Conservation (phyloP, 352 stramenopile species). For the Pythium apleroticum region DNA sequence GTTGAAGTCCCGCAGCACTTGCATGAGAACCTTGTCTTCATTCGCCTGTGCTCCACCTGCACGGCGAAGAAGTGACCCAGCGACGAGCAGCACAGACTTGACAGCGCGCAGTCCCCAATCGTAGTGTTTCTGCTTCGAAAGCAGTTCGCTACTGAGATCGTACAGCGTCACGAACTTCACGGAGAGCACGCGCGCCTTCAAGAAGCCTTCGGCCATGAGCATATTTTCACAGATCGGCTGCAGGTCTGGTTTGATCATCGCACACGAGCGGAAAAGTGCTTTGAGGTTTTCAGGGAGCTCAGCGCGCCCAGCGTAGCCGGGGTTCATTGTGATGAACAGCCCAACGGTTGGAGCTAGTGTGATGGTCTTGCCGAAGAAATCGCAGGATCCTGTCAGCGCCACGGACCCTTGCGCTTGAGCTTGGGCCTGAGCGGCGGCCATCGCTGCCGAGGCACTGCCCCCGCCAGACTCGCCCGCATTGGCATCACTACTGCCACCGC, state of each 20-base stretch:
- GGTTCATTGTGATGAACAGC: constrained; percentile 96
- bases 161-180: constrained; percentile 93
- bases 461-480: constrained; percentile 11
- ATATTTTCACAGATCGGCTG: constrained; percentile 95
- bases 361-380: constrained; percentile 92
- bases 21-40: constrained; percentile 94
- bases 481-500: constrained; percentile 20
- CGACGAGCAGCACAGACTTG: constrained; percentile 95
- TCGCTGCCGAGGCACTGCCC: neutral
- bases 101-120: constrained; percentile 95
- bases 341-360: constrained; percentile 79
- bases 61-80: constrained; percentile 92
- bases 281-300: constrained; percentile 94
- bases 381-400: constrained; percentile 62
- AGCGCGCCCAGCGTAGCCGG: constrained; percentile 89
- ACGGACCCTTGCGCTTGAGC: constrained; percentile 21
- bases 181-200: constrained; percentile 77
- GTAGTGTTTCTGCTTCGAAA: constrained; percentile 91
- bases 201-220: constrained; percentile 93
- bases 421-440: constrained; percentile 15
- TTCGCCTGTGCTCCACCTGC: constrained; percentile 34
- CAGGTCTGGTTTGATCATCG: constrained; percentile 92
- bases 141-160: constrained; percentile 79
- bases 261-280: constrained; percentile 90
- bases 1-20: constrained; percentile 96